Evolutionary conservation across 345 rosid genomes (phyloP).

Genomic region (Linum usitatissimum): DNA sequence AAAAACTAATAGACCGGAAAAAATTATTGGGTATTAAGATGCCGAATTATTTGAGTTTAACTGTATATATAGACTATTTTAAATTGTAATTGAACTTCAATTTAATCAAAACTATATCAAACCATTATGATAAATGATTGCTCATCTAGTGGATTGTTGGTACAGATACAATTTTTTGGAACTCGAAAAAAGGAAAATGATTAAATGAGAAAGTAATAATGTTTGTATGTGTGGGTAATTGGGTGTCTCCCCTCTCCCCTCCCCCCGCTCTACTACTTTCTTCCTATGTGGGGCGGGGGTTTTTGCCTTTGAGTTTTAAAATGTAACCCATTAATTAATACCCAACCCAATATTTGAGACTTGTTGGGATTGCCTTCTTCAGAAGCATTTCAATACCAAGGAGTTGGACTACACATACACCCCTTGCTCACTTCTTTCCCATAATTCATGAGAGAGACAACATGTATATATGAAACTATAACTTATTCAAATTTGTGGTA

Average conservation of each 20-base stretch:
- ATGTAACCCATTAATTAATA: neutral
- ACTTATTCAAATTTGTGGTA: too few species aligned
- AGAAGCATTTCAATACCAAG: constrained; percentile 28
- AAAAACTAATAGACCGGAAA: too few species aligned
- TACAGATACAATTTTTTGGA: too few species aligned
- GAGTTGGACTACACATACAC: neutral
- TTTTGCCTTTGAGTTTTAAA: neutral
- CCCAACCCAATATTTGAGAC: neutral
- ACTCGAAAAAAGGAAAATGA: too few species aligned
- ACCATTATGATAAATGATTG: too few species aligned
- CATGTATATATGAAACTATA: too few species aligned
- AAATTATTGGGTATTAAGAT: too few species aligned
- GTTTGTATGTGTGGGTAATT: neutral
- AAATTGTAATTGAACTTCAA: too few species aligned
- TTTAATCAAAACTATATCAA: too few species aligned
- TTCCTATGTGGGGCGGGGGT: neutral
- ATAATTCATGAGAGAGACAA: constrained; percentile 10
- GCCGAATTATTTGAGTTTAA: too few species aligned
- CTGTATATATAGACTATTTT: too few species aligned
- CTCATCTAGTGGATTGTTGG: too few species aligned
- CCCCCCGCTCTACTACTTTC: neutral
- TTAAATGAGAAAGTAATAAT: neutral
- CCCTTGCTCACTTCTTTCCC: neutral
- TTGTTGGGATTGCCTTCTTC: constrained; percentile 25
- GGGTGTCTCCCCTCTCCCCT: neutral